Percentiles rank a stretch among this genome's conserved stretches.
These are phyloP conservation scores for Stephanocyclus meneghinianus DNA, from an alignment of 352 stramenopile genomes.

Conservation along the genomic window DNA sequence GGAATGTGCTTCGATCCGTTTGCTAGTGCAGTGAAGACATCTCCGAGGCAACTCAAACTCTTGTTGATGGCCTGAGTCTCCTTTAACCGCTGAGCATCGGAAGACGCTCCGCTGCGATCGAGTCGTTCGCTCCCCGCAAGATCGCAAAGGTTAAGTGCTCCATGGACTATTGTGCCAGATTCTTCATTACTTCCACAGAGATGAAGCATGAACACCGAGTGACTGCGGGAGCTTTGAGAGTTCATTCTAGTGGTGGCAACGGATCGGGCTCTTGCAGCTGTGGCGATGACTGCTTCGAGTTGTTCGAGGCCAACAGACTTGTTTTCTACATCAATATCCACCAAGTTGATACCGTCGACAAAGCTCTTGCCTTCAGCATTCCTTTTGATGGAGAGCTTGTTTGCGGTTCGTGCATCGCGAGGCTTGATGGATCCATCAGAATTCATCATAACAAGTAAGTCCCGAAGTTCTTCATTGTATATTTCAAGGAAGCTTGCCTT, in stretches of 20 bases:
- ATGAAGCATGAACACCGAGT: slow-evolving; percentile 97
- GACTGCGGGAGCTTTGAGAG: slow-evolving; percentile 93
- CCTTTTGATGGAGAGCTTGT: slow-evolving; percentile 86
- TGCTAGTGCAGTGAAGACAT: slow-evolving; percentile 97
- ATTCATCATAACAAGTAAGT: slow-evolving; percentile 88
- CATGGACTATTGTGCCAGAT: slow-evolving; percentile 88
- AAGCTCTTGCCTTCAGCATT: slow-evolving; percentile 81
- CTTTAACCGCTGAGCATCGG: slow-evolving; percentile 90
- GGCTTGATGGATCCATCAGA: slow-evolving; percentile 29
- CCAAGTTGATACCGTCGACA: slow-evolving; percentile 86
- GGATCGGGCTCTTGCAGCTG: slow-evolving; percentile 90
- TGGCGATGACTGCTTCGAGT: slow-evolving; percentile 82
- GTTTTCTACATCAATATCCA: slow-evolving; percentile 81
- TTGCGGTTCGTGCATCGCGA: slow-evolving; percentile 16
- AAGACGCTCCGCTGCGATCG: slow-evolving; percentile 87
- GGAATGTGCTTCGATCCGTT: slow-evolving; percentile 94
- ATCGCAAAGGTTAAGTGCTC: slow-evolving; percentile 91
- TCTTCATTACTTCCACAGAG: slow-evolving; percentile 88
- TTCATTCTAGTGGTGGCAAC: slow-evolving; percentile 97
- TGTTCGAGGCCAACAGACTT: slow-evolving; percentile 64
- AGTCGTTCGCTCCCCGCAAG: slow-evolving; percentile 93
- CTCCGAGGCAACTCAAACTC: slow-evolving; percentile 94
- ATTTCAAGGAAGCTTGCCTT: slow-evolving; percentile 99
- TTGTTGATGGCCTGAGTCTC: slow-evolving; percentile 99
- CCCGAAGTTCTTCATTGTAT: slow-evolving; percentile 99